Evolutionary conservation across 106 monocot species (phyloP), one percentile per base, ranked within the genome.

Genomic region (Apostasia shenzhenica): DNA sequence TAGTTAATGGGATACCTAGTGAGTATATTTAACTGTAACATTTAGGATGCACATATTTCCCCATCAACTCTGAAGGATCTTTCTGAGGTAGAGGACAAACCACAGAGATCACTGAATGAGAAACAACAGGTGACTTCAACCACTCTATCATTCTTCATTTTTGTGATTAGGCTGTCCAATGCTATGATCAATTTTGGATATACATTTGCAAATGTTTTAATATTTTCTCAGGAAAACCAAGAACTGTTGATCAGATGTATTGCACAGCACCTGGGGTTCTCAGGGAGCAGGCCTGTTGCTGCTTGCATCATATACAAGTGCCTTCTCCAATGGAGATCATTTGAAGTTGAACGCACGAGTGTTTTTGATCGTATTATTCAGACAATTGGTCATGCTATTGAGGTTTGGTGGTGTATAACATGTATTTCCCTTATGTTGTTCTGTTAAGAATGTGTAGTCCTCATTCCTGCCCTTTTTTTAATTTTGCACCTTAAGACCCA

Each of bases 301-400:
- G 99, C 99, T 8, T 99, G 99, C 75, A 87, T 93, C 67, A 90
- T 92, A 75, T 99, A 92, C 70, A 93, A 93, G 76, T 99, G 92
- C 70, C 99, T 99, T 85, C 82, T 99, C 41, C 92, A 99, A 2
- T 99, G 99, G 99, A 80, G 99, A 80, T 99, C 99, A 77, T 99
- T 92, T 80, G 99, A 99, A 87, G 99, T 99, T 57, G 99, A 99
- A 55, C 81, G 90, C 54, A 93, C 99, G 40, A 99, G 92, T 76
- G 90, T 99, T 69, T 99, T 99, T 76, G 92, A 99, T 68, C 79
- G 90, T 46, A 99, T 99, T 72, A 92, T 99, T 69, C 99, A 99
- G 80, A 93, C 92, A 72, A 90, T 99, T 70, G 99, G 99, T 47
- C 86, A 99, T 75, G 99, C 92, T 51, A 93, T 99, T 87, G 99